Evolutionary conservation across 371 early-diverging fungal species (phyloP), one percentile per base, ranked within the genome.

Genomic region (Blakeslea trispora): DNA sequence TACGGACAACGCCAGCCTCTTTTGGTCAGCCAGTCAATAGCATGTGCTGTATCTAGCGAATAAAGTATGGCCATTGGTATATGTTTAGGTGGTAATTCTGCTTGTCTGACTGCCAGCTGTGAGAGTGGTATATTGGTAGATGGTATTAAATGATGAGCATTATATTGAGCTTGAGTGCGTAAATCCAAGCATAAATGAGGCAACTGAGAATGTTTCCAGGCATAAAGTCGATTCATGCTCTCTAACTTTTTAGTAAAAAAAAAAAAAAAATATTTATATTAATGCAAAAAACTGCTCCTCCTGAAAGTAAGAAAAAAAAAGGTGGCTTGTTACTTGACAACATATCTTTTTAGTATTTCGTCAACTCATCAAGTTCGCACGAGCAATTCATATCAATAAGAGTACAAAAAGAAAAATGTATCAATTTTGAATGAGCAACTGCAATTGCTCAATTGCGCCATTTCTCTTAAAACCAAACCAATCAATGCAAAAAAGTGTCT

Each of bases 111-210:
- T 14, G 51, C 45, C 0, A 79, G 58, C 53, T 73, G 64, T 2
- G 53, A 35, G 47, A 64, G 45, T 0, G 80, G 80, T 37, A 79
- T 79, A 47, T 72, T 68, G n/a, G 73, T 71, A 0, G 80, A 70
- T n/a, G 65, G 63, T 6, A 57, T 53, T 17, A 72, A 41, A 24
- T 63, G 68, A 9, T 61, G 57, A 9, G 34, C n/a, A 15, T 55
- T 46, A 37, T 64, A 66, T 2, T 66, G 66, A 19, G 53, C 24
- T 7, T 50, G 28, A 5, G 65, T 44, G 6, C 75, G 66, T 39
- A 75, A 47, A 54, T 75, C 75, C 9, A 75, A 62, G 43, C 71
- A 75, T 17, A 72, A 51, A 14, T 49, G 61, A 34, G 45, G 22
- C 6, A 28, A 40, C 14, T n/a, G 40, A 5, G 59, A 59, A 39